Percentiles rank a stretch among this genome's conserved stretches.
Conservation (phyloP, 805 yeast species). For the Danielozyma ontarioensis region DNA sequence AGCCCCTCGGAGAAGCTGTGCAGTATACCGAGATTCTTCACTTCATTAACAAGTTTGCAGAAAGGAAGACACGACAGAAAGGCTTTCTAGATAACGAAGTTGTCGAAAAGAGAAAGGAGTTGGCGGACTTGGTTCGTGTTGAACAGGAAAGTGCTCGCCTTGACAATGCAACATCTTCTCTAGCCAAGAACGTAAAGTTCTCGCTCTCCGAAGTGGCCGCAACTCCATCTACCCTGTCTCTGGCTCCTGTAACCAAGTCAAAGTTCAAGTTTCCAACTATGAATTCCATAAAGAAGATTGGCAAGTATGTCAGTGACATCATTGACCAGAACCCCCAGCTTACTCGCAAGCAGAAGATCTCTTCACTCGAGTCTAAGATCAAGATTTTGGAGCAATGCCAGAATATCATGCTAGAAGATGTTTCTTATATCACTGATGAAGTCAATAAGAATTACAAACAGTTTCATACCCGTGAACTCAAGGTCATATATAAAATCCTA, state of each 20-base stretch:
- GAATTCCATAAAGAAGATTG: constrained; percentile 40
- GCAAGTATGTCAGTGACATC: constrained; percentile 50
- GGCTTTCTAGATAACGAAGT: constrained; percentile 27
- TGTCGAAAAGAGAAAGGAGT: constrained; percentile 24
- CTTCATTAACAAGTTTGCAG: constrained; percentile 56
- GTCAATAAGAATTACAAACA: constrained; percentile 42
- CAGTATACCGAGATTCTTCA: constrained; percentile 57
- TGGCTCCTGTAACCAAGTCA: constrained; percentile 16
- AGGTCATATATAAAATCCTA: constrained; percentile 48
- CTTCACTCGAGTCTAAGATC: constrained; percentile 47
- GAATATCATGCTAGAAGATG: constrained; percentile 35
- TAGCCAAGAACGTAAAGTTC: constrained; percentile 16
- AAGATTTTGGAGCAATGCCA: constrained; percentile 48
- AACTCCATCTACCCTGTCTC: constrained; percentile 2
- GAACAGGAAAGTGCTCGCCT: constrained; percentile 26
- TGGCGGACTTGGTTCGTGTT: constrained; percentile 22
- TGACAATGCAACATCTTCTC: constrained; percentile 16
- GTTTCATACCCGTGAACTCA: constrained; percentile 47
- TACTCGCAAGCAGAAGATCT: constrained; percentile 51
- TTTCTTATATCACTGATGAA: constrained; percentile 37
- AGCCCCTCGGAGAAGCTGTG: constrained; percentile 67
- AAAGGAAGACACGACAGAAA: constrained; percentile 29
- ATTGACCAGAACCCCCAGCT: constrained; percentile 65
- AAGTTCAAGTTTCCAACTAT: constrained; percentile 53
- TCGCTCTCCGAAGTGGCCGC: constrained; percentile 9